Evolutionary conservation across 208 protist genomes (phyloP).

Genomic region (Leishmania gerbilli): DNA sequence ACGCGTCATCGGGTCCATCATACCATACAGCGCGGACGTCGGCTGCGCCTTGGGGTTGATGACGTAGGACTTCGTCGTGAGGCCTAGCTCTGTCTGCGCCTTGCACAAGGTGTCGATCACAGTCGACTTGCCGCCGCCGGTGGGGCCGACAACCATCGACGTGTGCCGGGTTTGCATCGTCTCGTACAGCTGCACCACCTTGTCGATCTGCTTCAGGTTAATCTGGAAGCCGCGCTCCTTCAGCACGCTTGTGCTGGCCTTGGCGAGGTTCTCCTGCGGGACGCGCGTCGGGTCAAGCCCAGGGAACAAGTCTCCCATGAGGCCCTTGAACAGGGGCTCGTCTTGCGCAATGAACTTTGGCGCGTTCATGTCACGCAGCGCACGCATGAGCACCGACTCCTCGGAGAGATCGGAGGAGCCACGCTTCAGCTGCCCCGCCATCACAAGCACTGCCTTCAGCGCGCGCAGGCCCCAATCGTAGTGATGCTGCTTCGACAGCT

Average conservation of each 20-base stretch:
- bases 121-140: slow-evolving; percentile 98
- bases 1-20: slow-evolving; percentile 98
- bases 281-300: slow-evolving; percentile 95
- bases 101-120: slow-evolving; percentile 95
- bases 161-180: slow-evolving; percentile 99
- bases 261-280: slow-evolving; percentile 94
- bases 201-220: slow-evolving; percentile 95
- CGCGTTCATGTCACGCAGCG: slow-evolving; percentile 99
- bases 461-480: slow-evolving; percentile 99
- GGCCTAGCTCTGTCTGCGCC: slow-evolving; percentile 93
- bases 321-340: slow-evolving; percentile 98
- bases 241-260: slow-evolving; percentile 91
- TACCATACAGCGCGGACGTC: slow-evolving; percentile 97
- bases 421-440: slow-evolving; percentile 98
- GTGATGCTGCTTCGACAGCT: slow-evolving; percentile 99
- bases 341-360: slow-evolving; percentile 99
- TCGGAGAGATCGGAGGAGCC: slow-evolving; percentile 93
- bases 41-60: slow-evolving; percentile 99
- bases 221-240: slow-evolving; percentile 79
- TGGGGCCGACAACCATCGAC: slow-evolving; percentile 98
- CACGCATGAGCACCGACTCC: slow-evolving; percentile 98
- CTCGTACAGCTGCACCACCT: slow-evolving; percentile 99
- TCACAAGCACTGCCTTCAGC: slow-evolving; percentile 98
- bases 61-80: slow-evolving; percentile 93
- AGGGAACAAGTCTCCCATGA: slow-evolving; percentile 99